Percentiles rank a stretch among this genome's conserved stretches.
Evolutionary conservation across 306 rosid species (phyloP).

Genomic region (Prunus kanzakura): DNA sequence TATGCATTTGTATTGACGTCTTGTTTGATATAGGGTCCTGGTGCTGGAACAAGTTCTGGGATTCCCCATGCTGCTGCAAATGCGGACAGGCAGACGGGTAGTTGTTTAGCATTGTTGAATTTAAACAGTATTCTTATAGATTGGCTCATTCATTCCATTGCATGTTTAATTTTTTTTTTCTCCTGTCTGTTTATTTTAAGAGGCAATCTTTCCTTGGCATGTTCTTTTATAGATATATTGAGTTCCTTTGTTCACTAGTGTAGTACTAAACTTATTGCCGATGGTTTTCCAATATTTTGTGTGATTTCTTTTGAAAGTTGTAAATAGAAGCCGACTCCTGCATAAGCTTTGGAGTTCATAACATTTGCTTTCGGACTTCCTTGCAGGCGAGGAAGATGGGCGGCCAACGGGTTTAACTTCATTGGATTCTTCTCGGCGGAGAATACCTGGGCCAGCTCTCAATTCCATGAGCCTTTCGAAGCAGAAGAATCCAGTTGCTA

Average conservation of each 20-base stretch:
- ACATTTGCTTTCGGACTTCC: constrained; percentile 13
- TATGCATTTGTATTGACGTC: constrained; percentile 11
- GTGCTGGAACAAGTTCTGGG: constrained; percentile 86
- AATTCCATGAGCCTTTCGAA: constrained; percentile 49
- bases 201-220: neutral
- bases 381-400: constrained; percentile 68
- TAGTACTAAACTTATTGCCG: neutral
- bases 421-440: constrained; percentile 68
- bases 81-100: constrained; percentile 78
- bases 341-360: neutral
- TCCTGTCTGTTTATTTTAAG: neutral
- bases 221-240: neutral
- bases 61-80: constrained; percentile 57
- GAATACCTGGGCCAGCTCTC: constrained; percentile 63
- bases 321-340: neutral
- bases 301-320: constrained; percentile 3
- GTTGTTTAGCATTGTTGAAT: constrained; percentile 15
- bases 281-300: constrained; percentile 9
- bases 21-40: constrained; percentile 50
- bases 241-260: neutral
- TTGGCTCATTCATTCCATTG: constrained; percentile 5
- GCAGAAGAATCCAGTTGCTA: constrained; percentile 41
- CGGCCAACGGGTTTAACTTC: constrained; percentile 66
- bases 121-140: constrained; percentile 1
- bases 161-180: neutral